phyloP scores from a whole-genome alignment of 73 alveolate species.

The Paramecium biaurelia region DNA sequence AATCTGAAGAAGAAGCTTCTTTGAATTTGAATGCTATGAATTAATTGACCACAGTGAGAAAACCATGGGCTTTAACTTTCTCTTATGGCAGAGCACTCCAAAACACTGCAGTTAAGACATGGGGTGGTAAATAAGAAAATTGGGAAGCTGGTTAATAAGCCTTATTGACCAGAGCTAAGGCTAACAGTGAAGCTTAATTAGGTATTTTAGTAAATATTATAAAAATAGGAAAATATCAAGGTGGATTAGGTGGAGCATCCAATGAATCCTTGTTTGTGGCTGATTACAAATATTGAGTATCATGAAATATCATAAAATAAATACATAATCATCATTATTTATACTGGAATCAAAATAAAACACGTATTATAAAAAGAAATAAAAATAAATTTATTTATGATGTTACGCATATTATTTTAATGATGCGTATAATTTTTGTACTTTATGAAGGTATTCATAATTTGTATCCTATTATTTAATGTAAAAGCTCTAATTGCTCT shows the following conservation, averaged over 20 bases:
- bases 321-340: not conserved
- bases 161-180: conserved; percentile 86
- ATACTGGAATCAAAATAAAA: not conserved
- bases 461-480: not conserved
- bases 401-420: not conserved
- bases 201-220: conserved; percentile 62
- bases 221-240: conserved; percentile 59
- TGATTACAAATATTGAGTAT: conserved; percentile 70
- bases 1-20: conserved; percentile 95
- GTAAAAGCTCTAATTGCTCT: not conserved
- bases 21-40: conserved; percentile 94
- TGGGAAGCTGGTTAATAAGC: conserved; percentile 91
- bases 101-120: conserved; percentile 90
- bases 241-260: conserved; percentile 70
- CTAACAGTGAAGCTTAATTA: conserved; percentile 87
- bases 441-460: not conserved
- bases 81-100: conserved; percentile 98
- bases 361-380: not conserved
- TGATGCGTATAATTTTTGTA: not conserved
- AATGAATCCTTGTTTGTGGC: conserved; percentile 71
- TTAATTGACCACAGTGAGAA: conserved; percentile 70
- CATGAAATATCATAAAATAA: not conserved
- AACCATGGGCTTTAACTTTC: conserved; percentile 96
- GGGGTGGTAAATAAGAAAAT: conserved; percentile 97
- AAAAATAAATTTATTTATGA: not conserved